Evolutionary conservation across 495 filamentous ascomycete genomes (phyloP).

Genomic region (Apiosordaria backusii): DNA sequence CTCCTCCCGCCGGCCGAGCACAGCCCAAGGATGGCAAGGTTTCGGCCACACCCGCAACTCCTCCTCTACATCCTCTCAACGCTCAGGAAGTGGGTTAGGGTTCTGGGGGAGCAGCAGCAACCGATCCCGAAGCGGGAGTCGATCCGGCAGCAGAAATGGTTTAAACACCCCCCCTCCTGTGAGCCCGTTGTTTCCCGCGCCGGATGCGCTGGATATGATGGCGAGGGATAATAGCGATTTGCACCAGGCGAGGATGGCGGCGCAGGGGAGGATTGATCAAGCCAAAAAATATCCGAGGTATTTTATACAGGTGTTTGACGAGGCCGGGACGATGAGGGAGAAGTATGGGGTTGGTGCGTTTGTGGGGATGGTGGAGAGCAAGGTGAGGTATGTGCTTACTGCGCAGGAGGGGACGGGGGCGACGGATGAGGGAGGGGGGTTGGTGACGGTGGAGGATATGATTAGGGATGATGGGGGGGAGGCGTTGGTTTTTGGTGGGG

Average conservation of each 20-base stretch:
- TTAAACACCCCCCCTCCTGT: conserved; percentile 17
- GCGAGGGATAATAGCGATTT: conserved; percentile 45
- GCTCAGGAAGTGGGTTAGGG: neutral
- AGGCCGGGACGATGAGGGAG: conserved; percentile 43
- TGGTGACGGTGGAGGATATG: conserved; percentile 54
- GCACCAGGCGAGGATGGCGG: conserved; percentile 48
- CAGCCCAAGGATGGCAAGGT: neutral
- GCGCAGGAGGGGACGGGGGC: conserved; percentile 51
- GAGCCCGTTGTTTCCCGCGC: conserved; percentile 41
- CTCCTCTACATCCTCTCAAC: neutral
- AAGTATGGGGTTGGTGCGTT: conserved; percentile 53
- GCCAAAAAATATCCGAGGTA: conserved; percentile 52
- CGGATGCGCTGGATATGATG: conserved; percentile 19
- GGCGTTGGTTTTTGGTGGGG: conserved; percentile 23
- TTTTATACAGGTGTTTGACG: conserved; percentile 50
- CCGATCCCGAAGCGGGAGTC: neutral
- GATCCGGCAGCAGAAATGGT: neutral
- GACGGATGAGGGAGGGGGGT: conserved; percentile 50
- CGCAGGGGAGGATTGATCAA: conserved; percentile 55
- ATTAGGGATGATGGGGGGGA: conserved; percentile 44
- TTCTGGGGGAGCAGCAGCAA: conserved; percentile 2
- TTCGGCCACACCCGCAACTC: neutral
- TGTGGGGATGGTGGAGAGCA: conserved; percentile 53
- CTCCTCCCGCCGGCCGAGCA: neutral
- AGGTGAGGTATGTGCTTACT: conserved; percentile 55